Conservation (phyloP, 2,329 filamentous ascomycete genomes). For the Botrytis sinoallii region DNA sequence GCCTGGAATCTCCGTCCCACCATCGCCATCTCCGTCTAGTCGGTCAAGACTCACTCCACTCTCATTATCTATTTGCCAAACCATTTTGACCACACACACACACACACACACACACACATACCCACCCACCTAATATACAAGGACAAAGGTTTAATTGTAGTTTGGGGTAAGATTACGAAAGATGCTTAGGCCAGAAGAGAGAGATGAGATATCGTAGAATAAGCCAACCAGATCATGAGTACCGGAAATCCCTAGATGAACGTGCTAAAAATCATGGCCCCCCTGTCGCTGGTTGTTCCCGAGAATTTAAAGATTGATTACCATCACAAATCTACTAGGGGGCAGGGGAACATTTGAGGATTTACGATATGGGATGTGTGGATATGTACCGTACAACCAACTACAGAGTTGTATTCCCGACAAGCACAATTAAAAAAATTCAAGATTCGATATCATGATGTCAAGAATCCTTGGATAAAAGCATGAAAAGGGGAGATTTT, state of each 20-base stretch:
- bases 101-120: background rate
- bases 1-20: constrained; percentile 3
- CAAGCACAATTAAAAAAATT: background rate
- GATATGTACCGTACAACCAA: background rate
- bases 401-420: background rate
- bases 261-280: constrained; percentile 2
- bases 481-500: background rate
- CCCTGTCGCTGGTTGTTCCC: constrained; percentile 5
- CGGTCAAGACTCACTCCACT: constrained; percentile 16
- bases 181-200: background rate
- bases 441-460: background rate
- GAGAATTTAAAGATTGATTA: constrained; percentile 15
- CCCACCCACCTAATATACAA: background rate
- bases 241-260: constrained; percentile 5
- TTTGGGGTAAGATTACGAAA: constrained; percentile 16
- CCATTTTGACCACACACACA: too few species aligned
- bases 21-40: constrained; percentile 21
- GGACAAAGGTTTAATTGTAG: background rate
- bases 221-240: constrained; percentile 2
- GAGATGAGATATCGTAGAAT: constrained; percentile 15
- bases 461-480: background rate
- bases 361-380: constrained; percentile 9
- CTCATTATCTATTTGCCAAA: constrained; percentile 4
- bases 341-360: background rate
- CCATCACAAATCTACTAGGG: background rate